Conservation (phyloP, 345 rosid species). For the Boechera stricta region DNA sequence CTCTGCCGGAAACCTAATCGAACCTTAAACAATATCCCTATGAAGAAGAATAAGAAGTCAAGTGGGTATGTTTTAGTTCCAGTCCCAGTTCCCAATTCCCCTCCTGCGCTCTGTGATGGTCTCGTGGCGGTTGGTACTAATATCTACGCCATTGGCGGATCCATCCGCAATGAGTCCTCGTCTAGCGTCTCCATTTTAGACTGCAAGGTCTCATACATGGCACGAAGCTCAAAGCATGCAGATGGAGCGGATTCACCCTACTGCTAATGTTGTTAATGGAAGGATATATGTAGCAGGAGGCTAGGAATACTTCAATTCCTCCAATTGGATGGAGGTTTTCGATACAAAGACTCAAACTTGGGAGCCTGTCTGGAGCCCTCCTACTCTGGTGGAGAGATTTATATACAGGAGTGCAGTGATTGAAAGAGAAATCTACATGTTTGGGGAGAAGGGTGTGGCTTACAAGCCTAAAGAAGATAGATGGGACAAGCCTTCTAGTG, state of each 20-base stretch:
- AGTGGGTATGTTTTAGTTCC: neutral
- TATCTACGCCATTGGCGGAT: neutral
- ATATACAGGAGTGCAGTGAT: neutral
- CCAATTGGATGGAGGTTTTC: neutral
- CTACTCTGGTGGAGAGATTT: neutral
- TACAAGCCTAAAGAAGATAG: slow-evolving; percentile 9
- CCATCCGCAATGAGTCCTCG: neutral
- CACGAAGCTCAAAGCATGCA: neutral
- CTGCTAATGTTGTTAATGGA: neutral
- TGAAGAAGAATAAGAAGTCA: neutral
- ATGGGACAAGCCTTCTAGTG: neutral
- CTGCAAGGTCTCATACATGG: neutral
- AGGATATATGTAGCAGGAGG: neutral
- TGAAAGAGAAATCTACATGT: neutral
- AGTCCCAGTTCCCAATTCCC: neutral
- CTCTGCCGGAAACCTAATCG: neutral
- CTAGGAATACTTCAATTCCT: neutral
- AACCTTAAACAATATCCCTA: too few species aligned
- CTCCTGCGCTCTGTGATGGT: neutral
- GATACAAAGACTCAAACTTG: slow-evolving; percentile 6
- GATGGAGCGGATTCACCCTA: neutral
- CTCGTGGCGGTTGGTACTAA: neutral
- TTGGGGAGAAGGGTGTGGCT: neutral
- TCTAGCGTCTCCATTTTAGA: neutral
- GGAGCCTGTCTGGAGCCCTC: neutral